These are phyloP conservation scores for Mucor piriformis DNA, from an alignment of 371 early-diverging fungal species.

Conservation along the genomic window DNA sequence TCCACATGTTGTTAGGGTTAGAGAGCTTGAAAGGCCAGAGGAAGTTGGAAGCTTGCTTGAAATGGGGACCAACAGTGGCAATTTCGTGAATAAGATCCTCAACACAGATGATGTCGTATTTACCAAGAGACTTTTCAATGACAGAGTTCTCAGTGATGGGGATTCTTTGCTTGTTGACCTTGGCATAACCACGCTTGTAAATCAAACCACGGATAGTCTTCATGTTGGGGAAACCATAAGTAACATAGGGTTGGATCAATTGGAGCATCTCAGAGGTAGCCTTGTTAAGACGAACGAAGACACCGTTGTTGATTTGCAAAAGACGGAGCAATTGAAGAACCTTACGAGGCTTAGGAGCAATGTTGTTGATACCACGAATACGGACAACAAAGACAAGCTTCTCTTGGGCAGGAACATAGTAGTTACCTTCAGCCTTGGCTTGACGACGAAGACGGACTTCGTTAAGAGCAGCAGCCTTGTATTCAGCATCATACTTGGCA, in stretches of 20 bases:
- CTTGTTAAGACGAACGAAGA: constrained; percentile 98
- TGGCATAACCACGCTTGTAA: constrained; percentile 99
- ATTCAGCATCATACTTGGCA: constrained; percentile 95
- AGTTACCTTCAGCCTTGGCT: constrained; percentile 90
- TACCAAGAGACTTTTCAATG: constrained; percentile 95
- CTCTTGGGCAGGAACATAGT: constrained; percentile 96
- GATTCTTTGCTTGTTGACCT: constrained; percentile 96
- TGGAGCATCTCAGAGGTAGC: constrained; percentile 99
- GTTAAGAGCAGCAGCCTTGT: constrained; percentile 85
- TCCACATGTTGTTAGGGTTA: constrained; percentile 98
- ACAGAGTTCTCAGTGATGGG: constrained; percentile 96
- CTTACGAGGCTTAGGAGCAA: constrained; percentile 99
- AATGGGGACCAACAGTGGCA: constrained; percentile 96
- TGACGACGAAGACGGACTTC: constrained; percentile 90
- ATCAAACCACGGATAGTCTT: constrained; percentile 98
- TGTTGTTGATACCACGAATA: constrained; percentile 97
- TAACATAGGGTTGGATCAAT: constrained; percentile 97
- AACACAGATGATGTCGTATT: constrained; percentile 95
- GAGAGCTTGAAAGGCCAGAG: constrained; percentile 99
- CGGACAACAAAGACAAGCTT: constrained; percentile 98
- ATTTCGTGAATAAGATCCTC: constrained; percentile 99
- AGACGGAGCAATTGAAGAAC: constrained; percentile 98
- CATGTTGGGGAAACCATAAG: constrained; percentile 97
- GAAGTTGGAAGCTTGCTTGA: constrained; percentile 92
- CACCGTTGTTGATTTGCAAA: constrained; percentile 98